A percentile compares a stretch with the other conserved stretches of the same genome.
phyloP scores from a whole-genome alignment of 164 flowering plant species.

The Buxus sempervirens region DNA sequence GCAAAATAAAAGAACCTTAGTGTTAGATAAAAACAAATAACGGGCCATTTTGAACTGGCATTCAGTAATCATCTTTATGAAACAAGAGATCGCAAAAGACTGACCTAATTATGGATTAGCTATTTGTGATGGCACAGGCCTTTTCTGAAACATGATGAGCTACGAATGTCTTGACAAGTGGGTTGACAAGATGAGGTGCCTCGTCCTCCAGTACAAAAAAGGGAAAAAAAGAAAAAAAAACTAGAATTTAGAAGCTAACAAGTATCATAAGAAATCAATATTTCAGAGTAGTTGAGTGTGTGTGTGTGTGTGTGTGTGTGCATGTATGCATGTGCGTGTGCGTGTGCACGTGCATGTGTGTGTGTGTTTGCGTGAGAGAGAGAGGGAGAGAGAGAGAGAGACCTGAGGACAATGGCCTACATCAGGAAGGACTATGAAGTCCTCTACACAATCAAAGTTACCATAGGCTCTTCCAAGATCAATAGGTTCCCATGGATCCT shows the following conservation, averaged over 20 bases:
- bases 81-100: not conserved
- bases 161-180: conserved; percentile 75
- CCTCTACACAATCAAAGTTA: conserved; percentile 69
- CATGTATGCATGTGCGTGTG: too few relatives aligned
- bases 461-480: conserved; percentile 77
- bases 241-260: not conserved
- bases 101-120: conserved; percentile 10
- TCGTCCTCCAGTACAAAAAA: conserved; percentile 57
- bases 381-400: conserved; percentile 21
- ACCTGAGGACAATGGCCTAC: conserved; percentile 99
- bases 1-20: too few relatives aligned
- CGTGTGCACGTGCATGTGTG: too few relatives aligned
- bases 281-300: not conserved
- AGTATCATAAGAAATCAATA: not conserved
- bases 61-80: not conserved
- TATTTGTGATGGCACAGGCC: conserved; percentile 10
- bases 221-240: too few relatives aligned
- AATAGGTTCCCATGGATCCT: conserved; percentile 98
- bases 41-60: too few relatives aligned
- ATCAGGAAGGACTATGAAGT: conserved; percentile 72
- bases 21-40: too few relatives aligned
- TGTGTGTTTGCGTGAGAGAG: too few relatives aligned
- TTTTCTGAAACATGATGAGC: conserved; percentile 47
- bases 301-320: not conserved
- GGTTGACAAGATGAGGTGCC: conserved; percentile 90